Conservation (phyloP, 2,329 filamentous ascomycete species). For the Beauveria caledonica region DNA sequence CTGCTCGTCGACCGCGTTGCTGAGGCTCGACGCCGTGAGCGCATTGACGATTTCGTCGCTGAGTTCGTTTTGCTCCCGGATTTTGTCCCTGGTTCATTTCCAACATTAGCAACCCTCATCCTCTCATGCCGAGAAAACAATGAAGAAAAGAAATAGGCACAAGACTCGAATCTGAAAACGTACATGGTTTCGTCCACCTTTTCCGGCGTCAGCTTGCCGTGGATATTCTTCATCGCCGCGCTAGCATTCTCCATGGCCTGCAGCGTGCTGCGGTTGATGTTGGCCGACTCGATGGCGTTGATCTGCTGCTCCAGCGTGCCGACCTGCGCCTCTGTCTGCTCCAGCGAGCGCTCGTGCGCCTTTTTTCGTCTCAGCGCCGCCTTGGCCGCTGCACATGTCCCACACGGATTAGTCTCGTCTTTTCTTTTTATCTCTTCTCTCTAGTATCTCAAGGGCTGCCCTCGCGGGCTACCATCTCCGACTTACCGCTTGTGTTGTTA, state of each 20-base stretch:
- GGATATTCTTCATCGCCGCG: constrained; percentile 86
- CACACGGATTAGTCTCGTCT: background rate
- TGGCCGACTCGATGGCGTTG: constrained; percentile 92
- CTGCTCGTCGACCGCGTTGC: constrained; percentile 69
- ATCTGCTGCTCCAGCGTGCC: constrained; percentile 91
- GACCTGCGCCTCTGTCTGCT: constrained; percentile 86
- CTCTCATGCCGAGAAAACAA: too few species aligned
- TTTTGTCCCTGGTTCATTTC: constrained; percentile 58
- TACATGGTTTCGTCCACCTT: constrained; percentile 95
- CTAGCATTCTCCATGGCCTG: constrained; percentile 89
- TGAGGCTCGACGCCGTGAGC: constrained; percentile 63
- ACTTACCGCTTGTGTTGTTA: constrained; percentile 83
- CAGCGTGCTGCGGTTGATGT: constrained; percentile 96
- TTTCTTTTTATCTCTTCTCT: too few species aligned
- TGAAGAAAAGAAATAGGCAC: too few species aligned
- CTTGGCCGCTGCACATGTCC: constrained; percentile 62
- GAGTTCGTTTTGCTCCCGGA: constrained; percentile 86
- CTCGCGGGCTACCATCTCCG: background rate
- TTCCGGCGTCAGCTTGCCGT: constrained; percentile 82
- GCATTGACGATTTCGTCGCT: constrained; percentile 87
- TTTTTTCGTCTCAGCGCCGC: constrained; percentile 90
- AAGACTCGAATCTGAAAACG: constrained; percentile 25
- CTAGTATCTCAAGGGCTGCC: background rate
- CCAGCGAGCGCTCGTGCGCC: constrained; percentile 80
- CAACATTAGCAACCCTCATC: constrained; percentile 21